Evolutionary conservation across 2,329 filamentous ascomycete species (phyloP).

Genomic region (Dothideomycetes sp.): DNA sequence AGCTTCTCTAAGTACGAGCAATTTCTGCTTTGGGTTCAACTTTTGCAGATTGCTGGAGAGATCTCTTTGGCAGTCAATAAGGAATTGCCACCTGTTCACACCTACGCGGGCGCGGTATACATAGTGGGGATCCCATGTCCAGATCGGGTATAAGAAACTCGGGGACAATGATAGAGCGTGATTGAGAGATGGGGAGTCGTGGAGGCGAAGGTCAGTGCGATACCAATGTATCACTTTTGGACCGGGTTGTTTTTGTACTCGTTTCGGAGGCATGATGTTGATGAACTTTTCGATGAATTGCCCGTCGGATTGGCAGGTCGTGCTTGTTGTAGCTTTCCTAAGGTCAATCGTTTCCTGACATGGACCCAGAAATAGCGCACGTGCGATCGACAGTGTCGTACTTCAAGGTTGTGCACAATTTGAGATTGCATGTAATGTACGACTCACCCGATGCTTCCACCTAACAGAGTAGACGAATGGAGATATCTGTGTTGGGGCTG

Average conservation of each 20-base stretch:
- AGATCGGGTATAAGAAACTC: slow-evolving; percentile 60
- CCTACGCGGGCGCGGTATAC: slow-evolving; percentile 62
- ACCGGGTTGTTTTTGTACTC: too few species aligned
- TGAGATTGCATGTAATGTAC: too few species aligned
- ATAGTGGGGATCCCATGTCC: slow-evolving; percentile 74
- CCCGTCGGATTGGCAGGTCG: too few species aligned
- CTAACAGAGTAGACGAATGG: too few species aligned
- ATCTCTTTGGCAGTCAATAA: slow-evolving; percentile 65
- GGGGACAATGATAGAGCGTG: slow-evolving; percentile 61
- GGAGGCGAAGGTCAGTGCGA: slow-evolving; percentile 64
- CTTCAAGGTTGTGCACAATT: too few species aligned
- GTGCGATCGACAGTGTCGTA: too few species aligned
- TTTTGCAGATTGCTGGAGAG: slow-evolving; percentile 56
- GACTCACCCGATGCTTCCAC: too few species aligned
- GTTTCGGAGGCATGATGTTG: slow-evolving; percentile 13
- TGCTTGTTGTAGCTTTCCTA: too few species aligned
- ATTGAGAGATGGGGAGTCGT: slow-evolving; percentile 64
- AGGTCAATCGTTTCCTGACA: too few species aligned
- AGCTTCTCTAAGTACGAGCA: slow-evolving; percentile 61
- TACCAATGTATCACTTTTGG: slow-evolving; percentile 66
- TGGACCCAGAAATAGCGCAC: too few species aligned
- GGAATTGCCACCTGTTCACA: slow-evolving; percentile 63
- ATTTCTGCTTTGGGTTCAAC: slow-evolving; percentile 59
- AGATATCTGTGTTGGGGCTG: too few species aligned
- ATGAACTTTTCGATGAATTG: too few species aligned